phyloP scores from a whole-genome alignment of 1,284 basidiomycete species.

The Fistulinella cinereoalba region DNA sequence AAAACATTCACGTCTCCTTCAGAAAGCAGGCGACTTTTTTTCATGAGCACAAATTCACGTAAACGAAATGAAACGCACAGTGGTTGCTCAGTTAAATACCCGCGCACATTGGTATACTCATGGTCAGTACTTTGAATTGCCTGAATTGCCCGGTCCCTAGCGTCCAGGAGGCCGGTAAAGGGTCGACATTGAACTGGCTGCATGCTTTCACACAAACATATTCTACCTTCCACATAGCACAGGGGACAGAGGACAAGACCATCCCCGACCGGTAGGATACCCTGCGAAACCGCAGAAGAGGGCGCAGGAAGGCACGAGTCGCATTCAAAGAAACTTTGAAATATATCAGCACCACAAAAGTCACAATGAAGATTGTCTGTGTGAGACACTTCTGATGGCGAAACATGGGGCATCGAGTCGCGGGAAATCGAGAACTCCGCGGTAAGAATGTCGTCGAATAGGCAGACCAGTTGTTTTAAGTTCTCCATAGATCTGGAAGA shows the following conservation, averaged over 20 bases:
- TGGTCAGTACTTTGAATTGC: conserved; percentile 35
- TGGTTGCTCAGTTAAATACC: conserved; percentile 18
- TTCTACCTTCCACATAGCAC: conserved; percentile 74
- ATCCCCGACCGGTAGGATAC: conserved; percentile 34
- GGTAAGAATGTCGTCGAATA: conserved; percentile 59
- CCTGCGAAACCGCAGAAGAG: conserved; percentile 10
- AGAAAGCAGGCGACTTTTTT: conserved; percentile 23
- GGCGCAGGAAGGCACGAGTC: conserved; percentile 35
- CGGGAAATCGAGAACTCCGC: conserved; percentile 50
- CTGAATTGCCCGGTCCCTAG: conserved; percentile 40
- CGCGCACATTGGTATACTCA: conserved; percentile 27
- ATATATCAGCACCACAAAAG: conserved; percentile 74
- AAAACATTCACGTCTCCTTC: conserved; percentile 26
- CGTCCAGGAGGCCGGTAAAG: conserved; percentile 37
- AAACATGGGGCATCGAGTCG: conserved; percentile 31
- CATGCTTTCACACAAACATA: conserved; percentile 60
- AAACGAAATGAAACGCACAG: conserved; percentile 17
- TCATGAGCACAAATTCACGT: conserved; percentile 14
- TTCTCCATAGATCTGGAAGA: conserved; percentile 3
- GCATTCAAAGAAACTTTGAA: conserved; percentile 76
- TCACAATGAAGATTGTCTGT: conserved; percentile 53
- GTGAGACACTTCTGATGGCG: conserved; percentile 16
- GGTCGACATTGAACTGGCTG: conserved; percentile 52
- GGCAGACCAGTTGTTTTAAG: conserved; percentile 37
- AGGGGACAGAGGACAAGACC: conserved; percentile 58